These are phyloP conservation scores for Phytophthora ohioensis DNA, from an alignment of 352 stramenopile species.

Conservation along the genomic window DNA sequence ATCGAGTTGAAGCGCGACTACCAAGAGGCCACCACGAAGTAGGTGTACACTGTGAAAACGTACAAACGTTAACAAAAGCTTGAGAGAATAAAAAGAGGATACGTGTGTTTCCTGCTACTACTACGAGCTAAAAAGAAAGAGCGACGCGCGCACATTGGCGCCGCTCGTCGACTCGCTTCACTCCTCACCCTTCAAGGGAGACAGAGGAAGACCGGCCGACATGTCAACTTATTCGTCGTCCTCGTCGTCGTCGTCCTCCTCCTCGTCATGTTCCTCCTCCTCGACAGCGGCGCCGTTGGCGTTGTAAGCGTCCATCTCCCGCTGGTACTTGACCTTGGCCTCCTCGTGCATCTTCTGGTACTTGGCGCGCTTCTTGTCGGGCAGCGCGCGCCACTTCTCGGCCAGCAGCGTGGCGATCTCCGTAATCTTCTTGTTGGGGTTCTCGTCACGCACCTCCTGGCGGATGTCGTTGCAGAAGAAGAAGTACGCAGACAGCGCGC, in stretches of 20 bases:
- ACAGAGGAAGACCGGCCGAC: background rate
- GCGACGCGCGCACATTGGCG: background rate
- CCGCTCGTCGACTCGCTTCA: conserved; percentile 22
- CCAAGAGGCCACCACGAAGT: background rate
- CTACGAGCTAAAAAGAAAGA: conserved; percentile 46
- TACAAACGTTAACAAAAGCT: conserved; percentile 33
- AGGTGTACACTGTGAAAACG: conserved; percentile 6
- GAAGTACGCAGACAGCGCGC: conserved; percentile 94
- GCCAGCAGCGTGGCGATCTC: conserved; percentile 89
- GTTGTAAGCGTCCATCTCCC: conserved; percentile 94
- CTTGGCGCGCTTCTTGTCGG: conserved; percentile 93
- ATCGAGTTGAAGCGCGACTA: conserved; percentile 15
- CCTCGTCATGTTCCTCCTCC: conserved; percentile 75
- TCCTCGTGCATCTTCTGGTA: conserved; percentile 91
- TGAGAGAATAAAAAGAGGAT: conserved; percentile 48
- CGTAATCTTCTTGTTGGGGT: conserved; percentile 95
- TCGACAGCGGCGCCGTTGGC: conserved; percentile 57
- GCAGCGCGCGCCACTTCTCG: conserved; percentile 89
- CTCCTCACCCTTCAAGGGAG: background rate
- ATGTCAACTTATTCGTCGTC: conserved; percentile 62
- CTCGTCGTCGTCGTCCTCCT: conserved; percentile 63
- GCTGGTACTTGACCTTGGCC: conserved; percentile 89
- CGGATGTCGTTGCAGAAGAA: conserved; percentile 96
- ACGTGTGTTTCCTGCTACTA: conserved; percentile 35
- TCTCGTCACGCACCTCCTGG: conserved; percentile 90